phyloP scores from a whole-genome alignment of 2,329 filamentous ascomycete genomes.

The Venturiaceae sp. region DNA sequence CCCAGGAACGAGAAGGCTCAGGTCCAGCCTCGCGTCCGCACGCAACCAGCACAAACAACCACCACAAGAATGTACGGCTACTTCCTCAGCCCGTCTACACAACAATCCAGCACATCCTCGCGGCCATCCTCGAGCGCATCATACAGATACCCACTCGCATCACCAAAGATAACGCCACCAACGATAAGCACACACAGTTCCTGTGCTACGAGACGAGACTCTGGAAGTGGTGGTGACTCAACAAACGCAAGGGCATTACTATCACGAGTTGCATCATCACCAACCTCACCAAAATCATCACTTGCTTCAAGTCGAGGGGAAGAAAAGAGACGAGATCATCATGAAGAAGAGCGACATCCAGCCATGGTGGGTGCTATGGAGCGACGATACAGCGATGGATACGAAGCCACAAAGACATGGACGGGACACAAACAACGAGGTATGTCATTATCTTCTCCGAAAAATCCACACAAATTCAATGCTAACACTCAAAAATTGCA shows the following conservation, averaged over 20 bases:
- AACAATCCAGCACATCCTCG: conserved; percentile 15
- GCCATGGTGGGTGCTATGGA: conserved; percentile 7
- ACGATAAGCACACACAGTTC: conserved; percentile 31
- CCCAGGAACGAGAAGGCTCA: neutral
- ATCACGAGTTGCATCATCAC: conserved; percentile 30
- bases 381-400: conserved; percentile 3
- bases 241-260: conserved; percentile 31
- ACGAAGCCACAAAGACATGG: conserved; percentile 7
- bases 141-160: conserved; percentile 32
- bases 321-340: neutral
- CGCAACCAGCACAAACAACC: neutral
- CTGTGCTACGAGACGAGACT: conserved; percentile 28
- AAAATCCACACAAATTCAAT: neutral
- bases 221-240: conserved; percentile 27
- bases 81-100: conserved; percentile 26
- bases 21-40: neutral
- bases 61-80: conserved; percentile 21
- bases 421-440: conserved; percentile 5
- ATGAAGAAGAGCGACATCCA: conserved; percentile 2
- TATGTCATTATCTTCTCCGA: neutral
- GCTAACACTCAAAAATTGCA: conserved; percentile 12
- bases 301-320: neutral
- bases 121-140: conserved; percentile 21
- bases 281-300: neutral
- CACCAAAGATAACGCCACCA: conserved; percentile 34